Evolutionary conservation across 1,284 basidiomycete genomes (phyloP), one percentile per base, ranked within the genome.

Genomic region (Austropuccinia psidii): DNA sequence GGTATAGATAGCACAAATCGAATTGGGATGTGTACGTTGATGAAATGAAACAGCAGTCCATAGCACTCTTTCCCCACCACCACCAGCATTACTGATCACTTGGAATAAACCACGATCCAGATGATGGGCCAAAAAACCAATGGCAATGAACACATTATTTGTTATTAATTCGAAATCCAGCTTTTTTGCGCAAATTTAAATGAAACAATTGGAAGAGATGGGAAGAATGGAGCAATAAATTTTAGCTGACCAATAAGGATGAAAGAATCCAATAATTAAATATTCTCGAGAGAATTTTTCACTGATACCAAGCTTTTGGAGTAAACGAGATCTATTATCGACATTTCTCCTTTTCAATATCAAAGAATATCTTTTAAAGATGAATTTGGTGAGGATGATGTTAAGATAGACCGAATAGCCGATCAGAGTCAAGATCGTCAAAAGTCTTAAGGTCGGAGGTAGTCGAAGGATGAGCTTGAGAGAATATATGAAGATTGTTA

Each of bases 1-100:
- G 31, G 89, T 93, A 81, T 98, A 99, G 33, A 99, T 87, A 7
- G 93, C 86, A 60, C 85, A 87, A n/a, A 96, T 81, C 9, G 89
- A 80, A 68, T 89, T 83, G 0, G 86, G 85, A 73, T 91, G 85
- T n/a, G 84, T 84, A 15, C 85, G 84, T 78, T 97, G 94, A 37
- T 93, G 84, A 76, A 87, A 85, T 0, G 88, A 84, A 24, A 98
- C 86, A 0, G 93, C 94, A 0, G 91, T 89, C 93, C 93, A 99
- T 0, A 99, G 83, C 0, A 99, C 95, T 0, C 94, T 86, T 82
- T 98, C 95, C 0, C 96, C 96, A 15, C 96, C 96, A 13, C 95
- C 95, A 0, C 95, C 95, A 27, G 94, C 93, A 84, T 98, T 96
- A 80, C 93, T 96, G 78, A 31, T 1, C 21, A 43, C 35, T 47